A percentile compares a stretch with the other conserved stretches of the same genome.
Evolutionary conservation across 225 moss, liverwort and hornwort species (phyloP).

Genomic region (Polytrichum formosum): DNA sequence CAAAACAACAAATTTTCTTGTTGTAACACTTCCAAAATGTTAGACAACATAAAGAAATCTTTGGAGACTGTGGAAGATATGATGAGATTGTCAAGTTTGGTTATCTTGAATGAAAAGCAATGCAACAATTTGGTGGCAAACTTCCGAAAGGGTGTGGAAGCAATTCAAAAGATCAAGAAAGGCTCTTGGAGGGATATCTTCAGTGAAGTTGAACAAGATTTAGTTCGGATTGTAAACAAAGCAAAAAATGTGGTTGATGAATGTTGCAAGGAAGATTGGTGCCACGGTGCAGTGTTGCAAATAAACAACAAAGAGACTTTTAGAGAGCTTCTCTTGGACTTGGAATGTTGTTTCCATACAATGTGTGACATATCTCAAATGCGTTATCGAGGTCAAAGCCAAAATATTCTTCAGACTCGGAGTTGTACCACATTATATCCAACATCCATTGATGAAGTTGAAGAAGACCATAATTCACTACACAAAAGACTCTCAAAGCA

Average conservation of each 20-base stretch:
- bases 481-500: neutral
- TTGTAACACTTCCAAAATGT: neutral
- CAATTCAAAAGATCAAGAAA: neutral
- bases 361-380: neutral
- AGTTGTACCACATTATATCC: neutral
- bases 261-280: constrained; percentile 3
- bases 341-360: constrained; percentile 4
- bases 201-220: neutral
- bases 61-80: neutral
- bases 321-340: constrained; percentile 7
- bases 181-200: neutral
- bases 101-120: neutral
- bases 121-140: neutral
- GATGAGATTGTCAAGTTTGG: neutral
- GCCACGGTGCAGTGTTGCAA: neutral
- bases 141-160: neutral
- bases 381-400: neutral
- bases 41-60: neutral
- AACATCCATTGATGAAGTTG: constrained; percentile 3
- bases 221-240: neutral
- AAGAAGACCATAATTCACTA: neutral
- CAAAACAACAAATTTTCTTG: neutral
- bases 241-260: constrained; percentile 1
- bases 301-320: constrained; percentile 6
- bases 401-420: neutral